Conservation (phyloP, 345 rosid genomes). For the Euphorbia tirucalli region DNA sequence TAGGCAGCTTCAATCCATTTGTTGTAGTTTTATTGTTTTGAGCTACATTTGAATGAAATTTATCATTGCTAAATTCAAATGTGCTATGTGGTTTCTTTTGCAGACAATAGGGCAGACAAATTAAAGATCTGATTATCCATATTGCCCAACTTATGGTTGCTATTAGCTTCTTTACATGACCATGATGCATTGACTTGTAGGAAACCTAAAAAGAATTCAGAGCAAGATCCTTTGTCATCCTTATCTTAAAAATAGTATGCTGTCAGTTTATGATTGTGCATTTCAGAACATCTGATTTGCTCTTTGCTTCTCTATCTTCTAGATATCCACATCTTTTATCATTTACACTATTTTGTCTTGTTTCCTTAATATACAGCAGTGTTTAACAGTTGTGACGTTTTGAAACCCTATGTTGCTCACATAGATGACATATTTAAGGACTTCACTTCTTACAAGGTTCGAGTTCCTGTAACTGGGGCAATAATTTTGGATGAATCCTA, state of each 20-base stretch:
- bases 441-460: constrained; percentile 94
- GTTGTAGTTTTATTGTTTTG: background rate
- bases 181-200: background rate
- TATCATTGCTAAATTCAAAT: background rate
- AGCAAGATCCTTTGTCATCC: background rate
- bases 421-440: constrained; percentile 93
- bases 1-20: background rate
- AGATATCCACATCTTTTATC: background rate
- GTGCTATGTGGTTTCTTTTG: background rate
- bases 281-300: background rate
- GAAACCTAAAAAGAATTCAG: background rate
- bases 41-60: background rate
- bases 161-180: background rate
- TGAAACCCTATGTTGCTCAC: constrained; percentile 88
- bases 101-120: background rate
- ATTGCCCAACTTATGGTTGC: background rate
- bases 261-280: background rate
- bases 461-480: constrained; percentile 98
- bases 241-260: background rate
- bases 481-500: constrained; percentile 88
- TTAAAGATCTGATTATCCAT: background rate
- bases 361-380: constrained; percentile 61
- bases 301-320: background rate
- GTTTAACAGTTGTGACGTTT: constrained; percentile 87
- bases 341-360: background rate